These are phyloP conservation scores for Isatis lusitanica DNA, from an alignment of 441 rosid genomes.

Conservation along the genomic window DNA sequence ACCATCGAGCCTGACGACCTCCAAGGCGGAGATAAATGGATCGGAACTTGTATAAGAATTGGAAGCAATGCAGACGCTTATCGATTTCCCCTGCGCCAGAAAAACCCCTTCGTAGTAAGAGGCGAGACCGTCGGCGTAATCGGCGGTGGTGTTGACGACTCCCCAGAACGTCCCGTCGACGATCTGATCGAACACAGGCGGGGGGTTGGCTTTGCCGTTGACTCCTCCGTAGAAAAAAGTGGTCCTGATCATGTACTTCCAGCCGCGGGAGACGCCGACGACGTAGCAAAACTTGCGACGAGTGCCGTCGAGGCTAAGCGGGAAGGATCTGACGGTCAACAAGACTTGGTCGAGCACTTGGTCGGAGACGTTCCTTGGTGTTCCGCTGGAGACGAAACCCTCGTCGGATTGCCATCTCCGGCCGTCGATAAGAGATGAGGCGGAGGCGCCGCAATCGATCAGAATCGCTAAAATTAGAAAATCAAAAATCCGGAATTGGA, in stretches of 20 bases:
- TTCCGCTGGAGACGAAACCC: conserved; percentile 46
- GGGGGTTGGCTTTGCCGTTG: conserved; percentile 57
- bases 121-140: conserved; percentile 48
- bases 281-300: conserved; percentile 70
- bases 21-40: conserved; percentile 85
- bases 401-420: conserved; percentile 63
- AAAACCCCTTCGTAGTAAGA: conserved; percentile 80
- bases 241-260: conserved; percentile 67
- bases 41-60: conserved; percentile 71
- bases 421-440: conserved; percentile 40
- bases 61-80: conserved; percentile 69
- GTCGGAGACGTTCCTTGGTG: conserved; percentile 46
- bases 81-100: conserved; percentile 61
- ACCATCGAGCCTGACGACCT: conserved; percentile 55
- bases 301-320: conserved; percentile 38
- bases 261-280: conserved; percentile 53
- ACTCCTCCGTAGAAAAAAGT: conserved; percentile 82
- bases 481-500: background rate
- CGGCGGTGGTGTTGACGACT: conserved; percentile 71
- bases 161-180: conserved; percentile 88
- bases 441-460: conserved; percentile 73
- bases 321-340: conserved; percentile 80
- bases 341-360: conserved; percentile 37
- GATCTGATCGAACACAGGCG: conserved; percentile 91
- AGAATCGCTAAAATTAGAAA: conserved; percentile 43